Evolutionary conservation across 1,139 yeast genomes (phyloP).

Genomic region (Nadsonia commutata): DNA sequence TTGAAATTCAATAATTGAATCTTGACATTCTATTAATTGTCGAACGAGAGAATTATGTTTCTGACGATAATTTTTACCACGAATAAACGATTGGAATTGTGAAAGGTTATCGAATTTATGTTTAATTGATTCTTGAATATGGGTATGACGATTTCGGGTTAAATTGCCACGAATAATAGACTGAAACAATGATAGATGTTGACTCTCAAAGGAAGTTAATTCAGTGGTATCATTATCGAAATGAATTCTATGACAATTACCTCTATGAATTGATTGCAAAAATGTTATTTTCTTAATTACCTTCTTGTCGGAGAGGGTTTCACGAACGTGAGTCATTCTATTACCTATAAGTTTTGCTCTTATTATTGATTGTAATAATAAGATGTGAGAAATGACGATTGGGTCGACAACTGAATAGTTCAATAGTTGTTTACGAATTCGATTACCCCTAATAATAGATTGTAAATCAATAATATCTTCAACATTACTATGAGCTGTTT

Average conservation of each 20-base stretch:
- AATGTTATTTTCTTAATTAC: not conserved
- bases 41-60: conserved; percentile 20
- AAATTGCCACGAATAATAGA: conserved; percentile 6
- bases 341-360: conserved; percentile 2
- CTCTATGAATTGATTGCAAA: conserved; percentile 20
- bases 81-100: conserved; percentile 26
- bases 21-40: not conserved
- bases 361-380: not conserved
- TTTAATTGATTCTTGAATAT: not conserved
- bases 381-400: not conserved
- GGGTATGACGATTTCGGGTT: not conserved
- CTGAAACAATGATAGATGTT: conserved; percentile 7
- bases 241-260: no score
- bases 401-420: not conserved
- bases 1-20: conserved; percentile 27
- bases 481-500: conserved; percentile 3
- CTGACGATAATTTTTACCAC: conserved; percentile 39
- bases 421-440: conserved; percentile 2
- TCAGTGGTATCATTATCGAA: no score
- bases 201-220: conserved; percentile 1
- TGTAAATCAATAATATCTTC: conserved; percentile 17
- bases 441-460: conserved; percentile 9
- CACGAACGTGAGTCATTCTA: conserved; percentile 3
- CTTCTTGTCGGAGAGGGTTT: not conserved
- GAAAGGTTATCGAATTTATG: not conserved